These are phyloP conservation scores for Chalciporus piperatus DNA, from an alignment of 768 basidiomycete species.

Conservation along the genomic window DNA sequence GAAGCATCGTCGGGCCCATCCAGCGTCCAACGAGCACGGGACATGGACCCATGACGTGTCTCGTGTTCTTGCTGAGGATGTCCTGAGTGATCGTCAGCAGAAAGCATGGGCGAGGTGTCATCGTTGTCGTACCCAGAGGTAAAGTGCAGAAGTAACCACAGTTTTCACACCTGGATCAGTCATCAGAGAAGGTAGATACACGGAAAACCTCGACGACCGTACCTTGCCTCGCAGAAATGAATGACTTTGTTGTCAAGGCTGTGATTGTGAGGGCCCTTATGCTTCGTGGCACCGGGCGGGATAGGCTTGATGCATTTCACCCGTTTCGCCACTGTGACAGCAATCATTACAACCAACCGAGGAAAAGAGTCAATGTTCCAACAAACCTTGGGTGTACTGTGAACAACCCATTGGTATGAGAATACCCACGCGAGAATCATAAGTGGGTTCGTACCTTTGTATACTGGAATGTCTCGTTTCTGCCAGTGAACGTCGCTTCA, in stretches of 20 bases:
- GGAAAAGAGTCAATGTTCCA: neutral
- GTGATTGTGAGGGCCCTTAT: conserved; percentile 49
- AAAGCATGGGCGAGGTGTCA: neutral
- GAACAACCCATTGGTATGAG: neutral
- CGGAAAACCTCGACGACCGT: conserved; percentile 1
- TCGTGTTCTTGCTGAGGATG: conserved; percentile 62
- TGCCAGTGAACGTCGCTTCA: conserved; percentile 59
- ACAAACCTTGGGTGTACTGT: conserved; percentile 54
- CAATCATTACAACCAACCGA: neutral
- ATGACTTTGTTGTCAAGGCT: conserved; percentile 42
- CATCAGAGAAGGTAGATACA: neutral
- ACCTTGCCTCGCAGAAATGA: conserved; percentile 56
- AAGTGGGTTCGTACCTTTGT: conserved; percentile 47
- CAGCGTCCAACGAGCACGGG: conserved; percentile 52
- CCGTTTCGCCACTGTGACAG: conserved; percentile 43
- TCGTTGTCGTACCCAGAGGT: conserved; percentile 44
- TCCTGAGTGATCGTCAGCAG: conserved; percentile 29
- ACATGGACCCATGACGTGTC: conserved; percentile 64
- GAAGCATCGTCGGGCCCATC: conserved; percentile 49
- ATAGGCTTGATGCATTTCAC: conserved; percentile 49
- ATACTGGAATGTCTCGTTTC: conserved; percentile 59
- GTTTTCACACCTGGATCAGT: conserved; percentile 42
- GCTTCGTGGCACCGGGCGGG: conserved; percentile 39
- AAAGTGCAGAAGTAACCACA: conserved; percentile 61
- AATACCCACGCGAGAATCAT: neutral